Conservation (phyloP, 1,139 yeast genomes). For the Meyerozyma sp. region DNA sequence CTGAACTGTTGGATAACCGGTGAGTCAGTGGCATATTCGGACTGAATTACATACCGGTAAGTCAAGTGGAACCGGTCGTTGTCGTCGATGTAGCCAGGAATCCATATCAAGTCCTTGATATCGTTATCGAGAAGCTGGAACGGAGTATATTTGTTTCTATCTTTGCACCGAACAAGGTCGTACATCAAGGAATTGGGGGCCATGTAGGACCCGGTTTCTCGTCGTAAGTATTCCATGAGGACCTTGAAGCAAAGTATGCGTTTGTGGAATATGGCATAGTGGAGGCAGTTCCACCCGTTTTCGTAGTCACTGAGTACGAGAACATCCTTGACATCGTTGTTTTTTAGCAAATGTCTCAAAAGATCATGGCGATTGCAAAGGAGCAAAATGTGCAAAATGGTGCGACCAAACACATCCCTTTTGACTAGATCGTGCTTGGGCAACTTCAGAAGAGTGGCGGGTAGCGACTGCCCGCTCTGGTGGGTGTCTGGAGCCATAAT, state of each 20-base stretch:
- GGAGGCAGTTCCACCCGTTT: conserved; percentile 81
- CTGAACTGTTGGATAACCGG: background rate
- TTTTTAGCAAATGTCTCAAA: conserved; percentile 42
- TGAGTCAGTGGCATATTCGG: too few relatives aligned
- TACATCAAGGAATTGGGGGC: conserved; percentile 18
- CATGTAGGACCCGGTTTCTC: conserved; percentile 9
- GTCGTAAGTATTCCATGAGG: conserved; percentile 33
- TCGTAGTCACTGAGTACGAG: conserved; percentile 56
- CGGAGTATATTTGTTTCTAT: conserved; percentile 63
- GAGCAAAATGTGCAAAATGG: conserved; percentile 55
- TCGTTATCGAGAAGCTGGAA: conserved; percentile 50
- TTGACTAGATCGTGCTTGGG: conserved; percentile 37
- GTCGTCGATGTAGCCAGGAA: conserved; percentile 41
- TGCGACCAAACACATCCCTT: conserved; percentile 73
- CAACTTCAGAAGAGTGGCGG: conserved; percentile 21
- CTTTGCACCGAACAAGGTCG: conserved; percentile 52
- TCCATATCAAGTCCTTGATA: conserved; percentile 33
- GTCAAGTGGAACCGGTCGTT: conserved; percentile 9
- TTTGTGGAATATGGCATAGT: conserved; percentile 59
- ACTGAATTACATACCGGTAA: conserved; percentile 2
- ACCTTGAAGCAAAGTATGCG: conserved; percentile 52
- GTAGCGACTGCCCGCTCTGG: background rate
- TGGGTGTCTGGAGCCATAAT: conserved; percentile 2
- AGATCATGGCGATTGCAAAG: conserved; percentile 46
- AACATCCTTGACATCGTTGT: conserved; percentile 33